Base-by-base conservation (phyloP, 1,284 basidiomycete genomes). In the Ustilago trichophora region DNA sequence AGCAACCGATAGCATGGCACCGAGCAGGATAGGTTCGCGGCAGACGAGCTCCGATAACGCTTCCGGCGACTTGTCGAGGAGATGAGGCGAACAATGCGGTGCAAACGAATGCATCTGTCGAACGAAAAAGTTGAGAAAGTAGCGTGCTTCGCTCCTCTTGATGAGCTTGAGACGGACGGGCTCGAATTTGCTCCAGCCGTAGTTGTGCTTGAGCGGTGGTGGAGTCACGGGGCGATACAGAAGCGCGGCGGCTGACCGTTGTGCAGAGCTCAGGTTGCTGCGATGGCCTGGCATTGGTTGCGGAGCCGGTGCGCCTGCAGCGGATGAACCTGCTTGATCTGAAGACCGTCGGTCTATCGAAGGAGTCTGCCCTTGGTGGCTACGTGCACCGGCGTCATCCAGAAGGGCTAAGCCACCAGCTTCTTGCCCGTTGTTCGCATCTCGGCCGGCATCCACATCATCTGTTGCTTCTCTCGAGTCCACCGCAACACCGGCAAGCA, bases 41-140 rank as follows among this genome's bases (percentile, higher is more conserved):
- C 44, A 57, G 32, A 71, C 64, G 5, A 73, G 72, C 48, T 73
- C 72, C 0, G 72, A 70, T n/a, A 69, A 33, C 11, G 60, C 59
- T 19, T 67, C 67, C 24, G 56, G 58, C 16, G 67, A 70, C 40
- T 58, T 53, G 59, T 70, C 63, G 19, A 70, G 59, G 12, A 62
- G 55, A 34, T 70, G 63, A 1, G 65, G 54, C 16, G 67, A 53
- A 46, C 72, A 73, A 42, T 69, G 72, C 6, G 72, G 72, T 10
- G 72, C 62, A 33, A 73, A 73, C 6, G 58, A 59, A 29, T 73
- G 67, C 58, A 73, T 70, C 31, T 67, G 63, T 11, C 57, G 51
- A 37, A 71, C 44, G 44, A 64, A 73, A 56, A 70, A 73, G 49
- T 70, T 62, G 46, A 73, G 58, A 34, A 73, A 69, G 54, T 59